Percentiles rank a stretch among this genome's conserved stretches.
phyloP scores from a whole-genome alignment of 1,139 yeast species.

The Kazachstania sp. region DNA sequence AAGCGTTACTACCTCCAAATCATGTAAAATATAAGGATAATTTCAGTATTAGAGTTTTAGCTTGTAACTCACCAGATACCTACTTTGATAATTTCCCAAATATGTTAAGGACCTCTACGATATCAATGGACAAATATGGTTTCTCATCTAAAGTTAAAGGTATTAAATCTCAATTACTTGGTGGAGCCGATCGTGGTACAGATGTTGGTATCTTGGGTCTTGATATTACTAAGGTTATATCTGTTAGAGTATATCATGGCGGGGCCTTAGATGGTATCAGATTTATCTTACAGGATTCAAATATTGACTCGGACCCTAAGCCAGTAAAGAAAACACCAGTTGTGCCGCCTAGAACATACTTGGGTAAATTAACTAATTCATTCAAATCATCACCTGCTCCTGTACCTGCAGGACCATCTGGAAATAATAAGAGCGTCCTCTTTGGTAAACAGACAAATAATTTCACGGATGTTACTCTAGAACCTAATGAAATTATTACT shows the following conservation, averaged over 20 bases:
- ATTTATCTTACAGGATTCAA: slow-evolving; percentile 15
- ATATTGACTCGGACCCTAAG: slow-evolving; percentile 14
- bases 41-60: slow-evolving; percentile 42
- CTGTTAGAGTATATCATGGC: slow-evolving; percentile 60
- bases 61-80: slow-evolving; percentile 37
- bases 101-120: slow-evolving; percentile 11
- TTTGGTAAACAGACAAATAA: slow-evolving; percentile 58
- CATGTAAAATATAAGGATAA: slow-evolving; percentile 34
- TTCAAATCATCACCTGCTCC: slow-evolving; percentile 15
- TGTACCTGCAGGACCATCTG: slow-evolving; percentile 1
- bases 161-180: slow-evolving; percentile 40
- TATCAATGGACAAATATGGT: slow-evolving; percentile 26
- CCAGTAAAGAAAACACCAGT: slow-evolving; percentile 31
- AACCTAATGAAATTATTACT: slow-evolving; percentile 48
- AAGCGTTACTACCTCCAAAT: slow-evolving; percentile 36
- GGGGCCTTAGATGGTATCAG: slow-evolving; percentile 71
- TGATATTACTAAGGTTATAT: slow-evolving; percentile 31
- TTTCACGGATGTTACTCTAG: slow-evolving; percentile 49
- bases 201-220: slow-evolving; percentile 25
- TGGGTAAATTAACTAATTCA: slow-evolving; percentile 30
- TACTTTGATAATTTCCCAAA: slow-evolving; percentile 26
- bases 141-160: slow-evolving; percentile 30
- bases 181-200: slow-evolving; percentile 29
- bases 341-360: slow-evolving; percentile 43
- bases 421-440: slow-evolving; percentile 26